Percentiles rank a stretch among this genome's conserved stretches.
phyloP scores from a whole-genome alignment of 1,284 basidiomycete genomes.

The Moesziomyces sp. region DNA sequence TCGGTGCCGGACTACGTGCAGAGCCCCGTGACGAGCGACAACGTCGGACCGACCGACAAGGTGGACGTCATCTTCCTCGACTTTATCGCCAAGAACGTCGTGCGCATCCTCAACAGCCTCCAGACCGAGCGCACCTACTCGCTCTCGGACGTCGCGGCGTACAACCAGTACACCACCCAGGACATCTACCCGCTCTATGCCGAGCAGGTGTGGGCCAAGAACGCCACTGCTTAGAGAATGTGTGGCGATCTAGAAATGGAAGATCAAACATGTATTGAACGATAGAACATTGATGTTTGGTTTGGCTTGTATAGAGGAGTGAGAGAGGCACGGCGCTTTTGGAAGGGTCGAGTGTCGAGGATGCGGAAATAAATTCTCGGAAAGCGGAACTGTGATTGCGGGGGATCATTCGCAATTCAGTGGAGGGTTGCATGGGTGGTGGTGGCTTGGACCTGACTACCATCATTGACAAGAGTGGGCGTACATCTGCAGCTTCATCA shows the following conservation, averaged over 20 bases:
- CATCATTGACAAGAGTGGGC: too few relatives aligned
- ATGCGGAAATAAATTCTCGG: too few relatives aligned
- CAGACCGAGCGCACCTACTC: slow-evolving; percentile 43
- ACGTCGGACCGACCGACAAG: slow-evolving; percentile 16
- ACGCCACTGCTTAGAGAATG: slow-evolving; percentile 4
- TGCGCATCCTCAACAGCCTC: slow-evolving; percentile 36
- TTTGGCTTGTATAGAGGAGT: too few relatives aligned
- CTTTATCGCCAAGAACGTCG: slow-evolving; percentile 46
- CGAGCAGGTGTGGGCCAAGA: slow-evolving; percentile 45
- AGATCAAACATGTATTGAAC: too few relatives aligned
- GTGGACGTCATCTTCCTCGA: slow-evolving; percentile 55
- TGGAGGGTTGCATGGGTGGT: too few relatives aligned
- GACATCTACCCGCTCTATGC: slow-evolving; percentile 62
- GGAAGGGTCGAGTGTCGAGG: too few relatives aligned
- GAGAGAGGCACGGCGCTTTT: too few relatives aligned
- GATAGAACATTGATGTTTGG: too few relatives aligned
- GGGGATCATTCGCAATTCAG: too few relatives aligned
- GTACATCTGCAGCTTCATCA: too few relatives aligned
- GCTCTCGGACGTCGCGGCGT: slow-evolving; percentile 33
- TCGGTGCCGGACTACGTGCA: slow-evolving; percentile 60
- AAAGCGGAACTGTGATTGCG: too few relatives aligned
- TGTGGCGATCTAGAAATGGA: neutral
- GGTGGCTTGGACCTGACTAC: too few relatives aligned
- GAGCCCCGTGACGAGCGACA: slow-evolving; percentile 21
- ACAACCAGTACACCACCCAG: slow-evolving; percentile 61